Base-by-base conservation (phyloP, 345 rosid species). In the Theobroma cacao region DNA sequence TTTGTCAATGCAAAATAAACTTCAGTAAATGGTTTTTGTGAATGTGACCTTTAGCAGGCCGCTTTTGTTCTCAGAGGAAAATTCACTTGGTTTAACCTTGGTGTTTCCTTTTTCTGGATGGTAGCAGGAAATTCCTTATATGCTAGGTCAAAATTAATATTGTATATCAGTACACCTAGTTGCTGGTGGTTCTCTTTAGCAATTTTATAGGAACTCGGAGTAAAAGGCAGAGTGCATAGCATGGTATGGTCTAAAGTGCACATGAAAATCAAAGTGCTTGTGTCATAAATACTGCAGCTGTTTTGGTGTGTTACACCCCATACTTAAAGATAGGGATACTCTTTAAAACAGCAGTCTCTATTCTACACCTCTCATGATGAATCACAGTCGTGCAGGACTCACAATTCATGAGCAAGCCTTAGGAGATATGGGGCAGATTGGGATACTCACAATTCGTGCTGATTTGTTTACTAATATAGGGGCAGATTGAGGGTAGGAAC, bases 1-100 rank as follows among this genome's bases (percentile, higher is more conserved):
- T 75, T 66, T 73, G 65, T 80, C 68, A 81, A 73, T 84, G 79
- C 52, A 38, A 48, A 83, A 85, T 77, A 83, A 87, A 83, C 76
- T 61, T 72, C 30, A 48, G 80, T 66, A 59, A 60, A 66, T 80
- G 67, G 28, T 79, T 82, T 85, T 74, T 14, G 61, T 60, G 59
- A 60, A 50, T 67, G 34, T 45, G 68, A 77, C 82, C 64, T 66
- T 67, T 78, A 65, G 56, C 72, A 74, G 85, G 26, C 34, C 12
- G 40, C 41, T 26, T 74, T 58, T 74, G 14, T 30, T 74, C 7
- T 7, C 2, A 14, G n/a, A 33, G 53, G 11, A 11, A 48, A 77
- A 47, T 28, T 20, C 5, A 47, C 26, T 77, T 72, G 70, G 15
- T 69, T 72, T 61, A 41, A 3, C 33, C 50, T 70, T 30, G 47